Evolutionary conservation across 306 rosid genomes (phyloP), one percentile per base, ranked within the genome.

Genomic region (Begonia masoniana): DNA sequence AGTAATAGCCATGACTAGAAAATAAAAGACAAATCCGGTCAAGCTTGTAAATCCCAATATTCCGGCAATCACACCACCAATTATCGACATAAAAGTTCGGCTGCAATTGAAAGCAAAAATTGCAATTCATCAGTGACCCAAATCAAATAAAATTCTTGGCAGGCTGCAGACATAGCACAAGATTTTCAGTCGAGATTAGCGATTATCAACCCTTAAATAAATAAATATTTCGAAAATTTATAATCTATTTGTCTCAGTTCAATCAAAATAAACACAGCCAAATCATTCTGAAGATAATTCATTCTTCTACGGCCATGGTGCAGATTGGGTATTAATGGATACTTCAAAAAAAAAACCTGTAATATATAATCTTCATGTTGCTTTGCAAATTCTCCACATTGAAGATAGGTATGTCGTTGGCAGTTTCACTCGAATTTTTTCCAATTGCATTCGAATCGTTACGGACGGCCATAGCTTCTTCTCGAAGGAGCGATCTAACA

Each of bases 11-110:
- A 86, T 86, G 67, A 86, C 78, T 73, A 86, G 81, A 55, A 79
- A 69, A 69, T 83, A 83, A 47, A 85, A 68, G 54, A 88, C 51
- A 68, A 84, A 88, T 69, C 97, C 95, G 54, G 72, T 76, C 68
- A 83, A 67, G 78, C 94, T 68, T 1, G 94, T 85, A 71, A 85
- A 75, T 47, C 97, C 97, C 76, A 81, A 68, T 62, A 85, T 81
- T 69, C 97, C 97, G 71, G 96, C 97, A 78, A 83, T 81, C 63
- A 85, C 92, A 10, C 97, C 97, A 9, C 94, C 86, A 51, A 91
- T 78, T 63, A 85, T 91, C 52, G 96, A 83, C 85, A 91, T 71
- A 68, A 91, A 91, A 45, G 97, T 91, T 54, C 97, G 96, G 78
- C 97, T 88, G 84, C 87, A 72, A 56, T 26, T 65, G 55, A 63